phyloP scores from a whole-genome alignment of 176 grass and related monocot genomes.

The Triticum turgidum region DNA sequence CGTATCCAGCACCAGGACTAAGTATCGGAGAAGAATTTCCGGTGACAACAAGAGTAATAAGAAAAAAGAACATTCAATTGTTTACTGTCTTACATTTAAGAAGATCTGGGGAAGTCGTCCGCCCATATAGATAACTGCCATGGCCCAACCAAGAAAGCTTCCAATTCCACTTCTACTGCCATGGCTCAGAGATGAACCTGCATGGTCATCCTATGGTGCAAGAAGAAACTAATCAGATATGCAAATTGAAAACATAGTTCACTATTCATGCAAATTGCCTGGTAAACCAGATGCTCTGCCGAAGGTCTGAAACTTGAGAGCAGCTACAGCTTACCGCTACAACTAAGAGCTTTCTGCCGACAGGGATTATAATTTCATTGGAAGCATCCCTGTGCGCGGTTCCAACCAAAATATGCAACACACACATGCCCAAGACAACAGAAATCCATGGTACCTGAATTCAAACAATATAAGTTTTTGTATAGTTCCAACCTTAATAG shows the following conservation, averaged over 20 bases:
- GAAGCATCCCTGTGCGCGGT: slow-evolving; percentile 33
- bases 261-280: background rate
- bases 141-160: slow-evolving; percentile 89
- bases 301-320: slow-evolving; percentile 3
- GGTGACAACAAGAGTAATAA: background rate
- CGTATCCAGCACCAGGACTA: background rate
- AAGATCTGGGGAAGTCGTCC: slow-evolving; percentile 91
- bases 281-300: background rate
- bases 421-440: slow-evolving; percentile 47
- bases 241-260: background rate
- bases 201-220: slow-evolving; percentile 30
- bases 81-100: slow-evolving; percentile 71
- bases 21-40: background rate
- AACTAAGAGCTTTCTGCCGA: slow-evolving; percentile 73
- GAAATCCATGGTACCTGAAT: slow-evolving; percentile 74
- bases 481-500: background rate
- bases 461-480: background rate
- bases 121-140: slow-evolving; percentile 93
- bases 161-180: slow-evolving; percentile 60
- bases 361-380: slow-evolving; percentile 58
- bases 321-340: slow-evolving; percentile 48
- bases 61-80: background rate
- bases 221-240: slow-evolving; percentile 21
- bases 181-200: slow-evolving; percentile 30
- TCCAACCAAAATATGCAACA: slow-evolving; percentile 50